Conservation (phyloP, 2,329 filamentous ascomycete genomes). For the Ceratocystis huliohia region DNA sequence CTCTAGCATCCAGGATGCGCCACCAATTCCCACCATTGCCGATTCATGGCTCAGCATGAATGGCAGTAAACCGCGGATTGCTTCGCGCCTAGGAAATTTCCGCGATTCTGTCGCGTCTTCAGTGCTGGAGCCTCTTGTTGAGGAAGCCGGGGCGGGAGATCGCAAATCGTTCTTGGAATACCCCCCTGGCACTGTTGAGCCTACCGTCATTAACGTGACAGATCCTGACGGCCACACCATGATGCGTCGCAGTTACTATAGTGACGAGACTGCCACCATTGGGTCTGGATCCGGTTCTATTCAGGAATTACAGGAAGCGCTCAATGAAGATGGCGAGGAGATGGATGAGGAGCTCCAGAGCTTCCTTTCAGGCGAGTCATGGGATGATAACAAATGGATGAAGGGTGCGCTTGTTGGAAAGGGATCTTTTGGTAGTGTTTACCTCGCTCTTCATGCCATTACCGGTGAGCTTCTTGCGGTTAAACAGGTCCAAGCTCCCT, state of each 20-base stretch:
- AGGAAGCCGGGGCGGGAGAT: slow-evolving; percentile 86
- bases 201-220: slow-evolving; percentile 52
- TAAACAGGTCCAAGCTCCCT: slow-evolving; percentile 91
- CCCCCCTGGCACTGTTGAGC: slow-evolving; percentile 61
- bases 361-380: slow-evolving; percentile 83
- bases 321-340: slow-evolving; percentile 85
- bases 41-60: slow-evolving; percentile 66
- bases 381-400: slow-evolving; percentile 98
- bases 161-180: slow-evolving; percentile 94
- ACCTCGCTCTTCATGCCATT: slow-evolving; percentile 84
- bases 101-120: slow-evolving; percentile 83
- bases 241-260: slow-evolving; percentile 64
- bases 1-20: slow-evolving; percentile 83
- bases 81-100: slow-evolving; percentile 47
- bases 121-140: slow-evolving; percentile 76
- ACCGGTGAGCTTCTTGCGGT: slow-evolving; percentile 96
- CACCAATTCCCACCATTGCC: slow-evolving; percentile 88
- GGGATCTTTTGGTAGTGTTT: slow-evolving; percentile 92
- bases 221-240: slow-evolving; percentile 62
- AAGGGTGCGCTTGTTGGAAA: slow-evolving; percentile 95
- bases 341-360: slow-evolving; percentile 78
- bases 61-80: slow-evolving; percentile 28
- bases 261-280: slow-evolving; percentile 39
- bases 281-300: slow-evolving; percentile 56
- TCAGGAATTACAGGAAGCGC: slow-evolving; percentile 70